These are phyloP conservation scores for Chloris gayana DNA, from an alignment of 176 grass and related monocot genomes.

Conservation along the genomic window DNA sequence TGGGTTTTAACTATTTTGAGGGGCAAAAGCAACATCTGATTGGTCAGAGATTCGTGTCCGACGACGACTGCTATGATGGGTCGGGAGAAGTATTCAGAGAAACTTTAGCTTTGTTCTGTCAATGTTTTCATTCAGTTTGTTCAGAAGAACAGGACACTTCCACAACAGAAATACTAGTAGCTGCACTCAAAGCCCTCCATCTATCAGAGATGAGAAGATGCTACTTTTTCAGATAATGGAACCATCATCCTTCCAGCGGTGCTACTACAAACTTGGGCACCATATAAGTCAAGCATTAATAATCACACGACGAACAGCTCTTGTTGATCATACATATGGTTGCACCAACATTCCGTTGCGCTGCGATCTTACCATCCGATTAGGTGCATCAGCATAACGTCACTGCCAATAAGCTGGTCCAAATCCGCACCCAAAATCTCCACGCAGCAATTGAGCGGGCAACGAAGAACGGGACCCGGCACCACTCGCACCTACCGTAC, in stretches of 20 bases:
- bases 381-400: not conserved
- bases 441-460: not conserved
- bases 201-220: not conserved
- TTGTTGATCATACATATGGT: not conserved
- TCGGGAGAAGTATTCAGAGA: not conserved
- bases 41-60: not conserved
- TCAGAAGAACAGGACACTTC: no score
- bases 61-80: not conserved
- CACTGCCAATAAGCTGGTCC: not conserved
- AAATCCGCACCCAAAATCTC: not conserved
- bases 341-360: slow-evolving; percentile 37
- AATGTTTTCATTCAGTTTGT: not conserved
- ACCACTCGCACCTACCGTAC: slow-evolving; percentile 36
- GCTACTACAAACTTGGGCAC: not conserved
- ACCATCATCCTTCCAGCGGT: no score
- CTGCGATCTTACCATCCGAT: slow-evolving; percentile 34
- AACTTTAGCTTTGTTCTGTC: no score
- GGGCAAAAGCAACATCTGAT: not conserved
- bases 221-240: not conserved
- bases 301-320: not conserved
- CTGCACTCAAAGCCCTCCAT: not conserved
- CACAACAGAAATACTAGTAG: not conserved
- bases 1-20: not conserved
- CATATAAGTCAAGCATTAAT: slow-evolving; percentile 1
- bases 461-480: not conserved